Percentiles rank a stretch among this genome's conserved stretches.
Evolutionary conservation across 2,329 filamentous ascomycete genomes (phyloP).

Genomic region (Diaporthe velutina): DNA sequence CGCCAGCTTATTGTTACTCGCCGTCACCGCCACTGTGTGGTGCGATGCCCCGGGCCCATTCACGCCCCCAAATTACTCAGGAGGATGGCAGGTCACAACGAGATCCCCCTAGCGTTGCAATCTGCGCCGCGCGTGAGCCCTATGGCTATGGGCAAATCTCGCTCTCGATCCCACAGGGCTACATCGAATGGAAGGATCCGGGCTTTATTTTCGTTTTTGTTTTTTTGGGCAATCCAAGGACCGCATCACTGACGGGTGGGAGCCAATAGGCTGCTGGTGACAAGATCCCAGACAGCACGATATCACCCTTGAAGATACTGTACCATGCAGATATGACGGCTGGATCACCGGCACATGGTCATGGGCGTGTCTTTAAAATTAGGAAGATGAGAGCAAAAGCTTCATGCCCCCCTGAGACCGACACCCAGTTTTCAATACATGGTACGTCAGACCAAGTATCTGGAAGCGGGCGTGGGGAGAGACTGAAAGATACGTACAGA

Average conservation of each 20-base stretch:
- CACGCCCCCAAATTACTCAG: slow-evolving; percentile 31
- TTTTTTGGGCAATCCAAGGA: not conserved
- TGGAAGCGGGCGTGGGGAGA: slow-evolving; percentile 10
- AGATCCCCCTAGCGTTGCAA: not conserved
- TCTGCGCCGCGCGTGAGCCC: slow-evolving; percentile 11
- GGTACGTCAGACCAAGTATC: not conserved
- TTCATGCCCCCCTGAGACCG: not conserved
- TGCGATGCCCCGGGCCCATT: slow-evolving; percentile 25
- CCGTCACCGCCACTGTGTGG: slow-evolving; percentile 34
- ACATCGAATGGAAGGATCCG: not conserved
- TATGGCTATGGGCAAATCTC: not conserved
- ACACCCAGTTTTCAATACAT: not conserved
- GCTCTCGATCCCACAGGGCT: not conserved
- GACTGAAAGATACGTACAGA: not conserved
- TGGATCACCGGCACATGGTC: not conserved
- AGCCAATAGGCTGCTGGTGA: not conserved
- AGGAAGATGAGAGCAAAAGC: not conserved
- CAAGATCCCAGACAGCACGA: not conserved
- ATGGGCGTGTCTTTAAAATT: slow-evolving; percentile 11
- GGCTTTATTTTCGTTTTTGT: not conserved
- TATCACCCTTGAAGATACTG: not conserved
- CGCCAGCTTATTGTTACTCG: slow-evolving; percentile 1
- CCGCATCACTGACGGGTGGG: not conserved
- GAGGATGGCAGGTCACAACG: slow-evolving; percentile 31
- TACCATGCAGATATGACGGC: slow-evolving; percentile 11